Conservation (phyloP, 75 land plant genomes). For the Cryptomeria japonica region DNA sequence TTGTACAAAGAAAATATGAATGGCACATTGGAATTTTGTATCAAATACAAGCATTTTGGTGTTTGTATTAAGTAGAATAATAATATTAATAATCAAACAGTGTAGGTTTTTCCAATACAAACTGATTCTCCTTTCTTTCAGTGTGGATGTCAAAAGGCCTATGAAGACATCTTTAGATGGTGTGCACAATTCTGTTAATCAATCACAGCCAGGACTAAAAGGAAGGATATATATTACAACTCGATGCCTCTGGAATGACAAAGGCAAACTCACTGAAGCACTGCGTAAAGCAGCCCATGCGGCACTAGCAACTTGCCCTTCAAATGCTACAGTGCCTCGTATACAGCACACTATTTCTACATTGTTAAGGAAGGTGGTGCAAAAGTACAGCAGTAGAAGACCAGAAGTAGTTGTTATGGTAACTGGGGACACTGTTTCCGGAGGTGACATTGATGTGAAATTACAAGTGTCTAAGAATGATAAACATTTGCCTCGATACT, state of each 20-base stretch:
- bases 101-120: neutral
- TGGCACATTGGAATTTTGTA: neutral
- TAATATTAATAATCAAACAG: neutral
- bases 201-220: slow-evolving; percentile 17
- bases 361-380: slow-evolving; percentile 40
- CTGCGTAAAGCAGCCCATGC: slow-evolving; percentile 34
- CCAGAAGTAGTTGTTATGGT: slow-evolving; percentile 54
- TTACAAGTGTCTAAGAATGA: neutral
- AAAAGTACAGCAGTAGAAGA: slow-evolving; percentile 41
- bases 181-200: neutral
- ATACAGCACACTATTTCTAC: slow-evolving; percentile 30
- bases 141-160: slow-evolving; percentile 84
- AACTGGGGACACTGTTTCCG: slow-evolving; percentile 16
- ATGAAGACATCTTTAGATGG: slow-evolving; percentile 19
- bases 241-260: slow-evolving; percentile 48
- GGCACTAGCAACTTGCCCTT: slow-evolving; percentile 30
- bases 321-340: slow-evolving; percentile 24
- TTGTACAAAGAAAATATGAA: neutral
- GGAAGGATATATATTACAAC: slow-evolving; percentile 41
- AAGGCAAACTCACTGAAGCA: slow-evolving; percentile 33
- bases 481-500: neutral
- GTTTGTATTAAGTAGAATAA: neutral
- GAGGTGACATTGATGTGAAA: neutral
- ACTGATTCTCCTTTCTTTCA: slow-evolving; percentile 30
- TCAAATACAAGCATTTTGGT: neutral